phyloP scores from a whole-genome alignment of 306 rosid species.

The Gleditsia sinensis region DNA sequence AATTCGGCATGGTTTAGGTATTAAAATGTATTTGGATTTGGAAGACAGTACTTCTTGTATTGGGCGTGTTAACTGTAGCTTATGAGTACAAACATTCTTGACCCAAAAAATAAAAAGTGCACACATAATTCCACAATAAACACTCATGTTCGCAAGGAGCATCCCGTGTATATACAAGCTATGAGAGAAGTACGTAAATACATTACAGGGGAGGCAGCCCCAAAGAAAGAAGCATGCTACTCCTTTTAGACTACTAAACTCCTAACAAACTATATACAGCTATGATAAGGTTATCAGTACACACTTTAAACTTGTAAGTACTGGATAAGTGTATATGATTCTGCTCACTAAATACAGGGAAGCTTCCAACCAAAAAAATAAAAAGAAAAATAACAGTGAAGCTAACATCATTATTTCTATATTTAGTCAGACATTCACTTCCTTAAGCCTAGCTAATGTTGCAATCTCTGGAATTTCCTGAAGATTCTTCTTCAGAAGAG shows the following conservation, averaged over 20 bases:
- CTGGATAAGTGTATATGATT: neutral
- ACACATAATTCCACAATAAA: neutral
- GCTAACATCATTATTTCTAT: neutral
- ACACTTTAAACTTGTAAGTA: neutral
- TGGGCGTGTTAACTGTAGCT: too few relatives aligned
- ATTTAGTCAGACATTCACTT: neutral
- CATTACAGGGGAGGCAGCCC: neutral
- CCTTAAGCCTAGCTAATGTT: neutral
- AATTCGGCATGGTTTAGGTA: too few relatives aligned
- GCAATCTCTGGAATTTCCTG: neutral
- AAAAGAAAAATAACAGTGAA: too few relatives aligned
- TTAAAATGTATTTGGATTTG: too few relatives aligned
- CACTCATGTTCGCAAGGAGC: neutral
- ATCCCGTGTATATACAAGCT: neutral
- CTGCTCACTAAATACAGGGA: neutral
- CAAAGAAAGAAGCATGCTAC: neutral
- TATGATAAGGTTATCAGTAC: neutral
- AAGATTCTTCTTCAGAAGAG: conserved; percentile 46
- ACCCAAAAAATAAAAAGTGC: too few relatives aligned
- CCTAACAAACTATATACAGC: too few relatives aligned
- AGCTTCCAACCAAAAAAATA: too few relatives aligned
- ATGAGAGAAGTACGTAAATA: neutral
- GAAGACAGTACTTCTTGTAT: too few relatives aligned
- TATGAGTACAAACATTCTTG: too few relatives aligned
- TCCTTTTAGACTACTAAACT: neutral